Base-by-base conservation (phyloP, 306 rosid genomes). In the Vigna hirtella region DNA sequence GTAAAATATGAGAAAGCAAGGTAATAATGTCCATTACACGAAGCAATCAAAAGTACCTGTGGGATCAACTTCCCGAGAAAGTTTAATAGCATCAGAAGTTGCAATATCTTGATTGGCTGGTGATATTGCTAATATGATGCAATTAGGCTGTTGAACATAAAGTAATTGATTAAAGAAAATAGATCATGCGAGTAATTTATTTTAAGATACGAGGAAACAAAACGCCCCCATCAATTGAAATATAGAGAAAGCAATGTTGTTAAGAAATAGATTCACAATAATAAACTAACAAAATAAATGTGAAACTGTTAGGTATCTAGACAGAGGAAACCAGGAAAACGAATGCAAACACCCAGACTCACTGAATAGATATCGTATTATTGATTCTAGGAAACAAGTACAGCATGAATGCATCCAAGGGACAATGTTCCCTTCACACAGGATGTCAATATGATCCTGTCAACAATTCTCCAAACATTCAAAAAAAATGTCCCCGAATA, bases 41-140 rank as follows among this genome's bases (percentile, higher is more conserved):
- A 38, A 51, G 38, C 40, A 49, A 38, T 45, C 9, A 12, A 51
- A 55, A 61, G 62, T 84, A 91, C 98, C 98, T 55, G 90, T 9
- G 17, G 98, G 92, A 79, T 93, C 98, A 83, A 93, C 97, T 82
- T 93, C 97, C 85, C 89, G 85, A 5, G 97, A 81, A 83, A 93
- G 89, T 88, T 93, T 91, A 70, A 93, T 93, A 49, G 98, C 98
- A 91, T 93, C 98, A 16, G 98, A 93, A 1, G 98, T 93, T 14
- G 98, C 98, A 66, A 93, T 91, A 79, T 91, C 98, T 83, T 93
- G 98, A 76, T 93, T 93, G 76, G 98, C 98, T 0, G 98, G 98
- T 69, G 98, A 91, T 66, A 93, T 91, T 53, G 98, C 98, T 47
- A 93, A 85, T 72, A 93, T 93, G 74, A 93, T 78, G 77, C 87